Evolutionary conservation across 2,329 filamentous ascomycete species (phyloP).

Genomic region (Dothideomycetes sp.): DNA sequence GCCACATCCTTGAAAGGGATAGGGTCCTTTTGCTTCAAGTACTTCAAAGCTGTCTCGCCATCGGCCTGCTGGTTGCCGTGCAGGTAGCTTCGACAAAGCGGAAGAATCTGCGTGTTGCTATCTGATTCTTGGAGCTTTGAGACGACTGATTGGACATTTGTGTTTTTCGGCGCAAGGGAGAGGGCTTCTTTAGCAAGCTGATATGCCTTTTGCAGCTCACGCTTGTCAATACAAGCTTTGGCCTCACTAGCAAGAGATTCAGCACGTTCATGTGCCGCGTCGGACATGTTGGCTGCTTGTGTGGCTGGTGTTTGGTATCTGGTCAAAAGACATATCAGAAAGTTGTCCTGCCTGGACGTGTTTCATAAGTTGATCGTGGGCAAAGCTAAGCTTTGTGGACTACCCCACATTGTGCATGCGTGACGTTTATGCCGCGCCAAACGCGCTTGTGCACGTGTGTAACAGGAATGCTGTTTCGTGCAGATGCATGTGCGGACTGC

Average conservation of each 20-base stretch:
- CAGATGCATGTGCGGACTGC: no score
- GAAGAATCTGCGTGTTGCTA: neutral
- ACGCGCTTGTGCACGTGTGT: no score
- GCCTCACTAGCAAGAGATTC: constrained; percentile 4
- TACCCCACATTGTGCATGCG: neutral
- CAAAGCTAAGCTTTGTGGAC: neutral
- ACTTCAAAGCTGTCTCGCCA: constrained; percentile 27
- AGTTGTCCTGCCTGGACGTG: no score
- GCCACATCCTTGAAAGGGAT: constrained; percentile 27
- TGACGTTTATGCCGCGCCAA: no score
- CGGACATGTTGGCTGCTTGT: neutral
- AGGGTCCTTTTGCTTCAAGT: constrained; percentile 15
- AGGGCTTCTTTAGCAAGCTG: constrained; percentile 7
- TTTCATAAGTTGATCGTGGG: neutral
- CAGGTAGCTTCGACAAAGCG: constrained; percentile 13
- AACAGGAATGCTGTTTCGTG: neutral
- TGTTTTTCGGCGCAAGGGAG: constrained; percentile 6
- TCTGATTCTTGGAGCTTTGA: neutral
- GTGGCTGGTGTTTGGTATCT: no score
- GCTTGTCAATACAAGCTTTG: constrained; percentile 2
- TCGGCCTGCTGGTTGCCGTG: constrained; percentile 23
- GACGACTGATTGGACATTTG: constrained; percentile 3
- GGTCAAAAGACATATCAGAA: no score
- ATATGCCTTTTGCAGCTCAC: constrained; percentile 6
- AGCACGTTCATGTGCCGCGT: constrained; percentile 3